A percentile compares a stretch with the other conserved stretches of the same genome.
These are phyloP conservation scores for Cystofilobasidium ferigula DNA, from an alignment of 768 basidiomycete species.

Conservation along the genomic window DNA sequence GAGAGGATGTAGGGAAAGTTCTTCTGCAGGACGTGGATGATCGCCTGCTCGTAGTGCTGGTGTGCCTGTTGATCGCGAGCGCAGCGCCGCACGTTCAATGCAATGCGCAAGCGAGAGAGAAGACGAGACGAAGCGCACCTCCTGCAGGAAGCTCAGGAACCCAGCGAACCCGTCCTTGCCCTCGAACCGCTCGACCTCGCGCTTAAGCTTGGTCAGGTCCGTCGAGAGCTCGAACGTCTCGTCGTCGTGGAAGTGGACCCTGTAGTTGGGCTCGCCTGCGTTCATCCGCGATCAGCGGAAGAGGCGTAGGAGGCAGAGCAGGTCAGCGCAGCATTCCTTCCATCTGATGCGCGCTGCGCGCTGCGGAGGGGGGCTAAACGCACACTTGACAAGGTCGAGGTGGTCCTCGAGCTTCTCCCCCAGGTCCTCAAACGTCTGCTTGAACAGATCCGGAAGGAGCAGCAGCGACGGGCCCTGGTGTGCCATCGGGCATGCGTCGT, in stretches of 20 bases:
- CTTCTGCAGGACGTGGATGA: conserved; percentile 39
- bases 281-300: background rate
- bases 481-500: background rate
- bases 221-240: conserved; percentile 38
- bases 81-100: too few species aligned
- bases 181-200: conserved; percentile 40
- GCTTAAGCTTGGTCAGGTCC: conserved; percentile 38
- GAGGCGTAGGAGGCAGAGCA: background rate
- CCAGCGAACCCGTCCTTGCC: conserved; percentile 38
- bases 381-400: conserved; percentile 40
- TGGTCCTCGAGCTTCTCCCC: conserved; percentile 37
- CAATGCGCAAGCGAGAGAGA: background rate
- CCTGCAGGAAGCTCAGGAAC: conserved; percentile 35
- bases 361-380: background rate
- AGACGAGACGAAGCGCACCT: conserved; percentile 12
- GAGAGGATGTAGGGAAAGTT: conserved; percentile 38
- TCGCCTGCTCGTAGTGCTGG: conserved; percentile 39
- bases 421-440: conserved; percentile 40
- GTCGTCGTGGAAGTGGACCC: conserved; percentile 40
- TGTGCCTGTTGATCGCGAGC: conserved; percentile 25
- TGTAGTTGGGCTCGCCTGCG: conserved; percentile 40
- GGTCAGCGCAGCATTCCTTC: background rate
- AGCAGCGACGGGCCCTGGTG: conserved; percentile 37
- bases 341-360: too few species aligned
- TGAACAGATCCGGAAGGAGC: conserved; percentile 40